A percentile compares a stretch with the other conserved stretches of the same genome.
phyloP scores from a whole-genome alignment of 495 filamentous ascomycete species.

The Penicillium canariense region DNA sequence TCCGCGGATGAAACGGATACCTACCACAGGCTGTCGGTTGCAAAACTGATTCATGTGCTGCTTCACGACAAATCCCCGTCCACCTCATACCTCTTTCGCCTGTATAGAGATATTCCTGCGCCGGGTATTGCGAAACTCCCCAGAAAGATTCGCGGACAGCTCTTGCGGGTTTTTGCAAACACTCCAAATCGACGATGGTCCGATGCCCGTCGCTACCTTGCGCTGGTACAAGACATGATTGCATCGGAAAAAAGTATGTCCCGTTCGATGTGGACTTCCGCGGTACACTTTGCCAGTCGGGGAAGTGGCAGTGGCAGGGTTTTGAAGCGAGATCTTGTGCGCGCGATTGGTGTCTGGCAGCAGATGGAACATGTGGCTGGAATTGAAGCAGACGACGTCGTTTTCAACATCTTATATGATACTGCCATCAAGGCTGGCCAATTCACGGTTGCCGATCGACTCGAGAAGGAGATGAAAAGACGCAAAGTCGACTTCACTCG shows the following conservation, averaged over 20 bases:
- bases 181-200: conserved; percentile 38
- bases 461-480: conserved; percentile 73
- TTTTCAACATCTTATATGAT: conserved; percentile 91
- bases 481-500: conserved; percentile 66
- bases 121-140: conserved; percentile 68
- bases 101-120: conserved; percentile 59
- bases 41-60: conserved; percentile 42
- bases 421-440: conserved; percentile 81
- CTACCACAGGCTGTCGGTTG: conserved; percentile 30
- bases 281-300: conserved; percentile 73
- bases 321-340: conserved; percentile 61
- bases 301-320: conserved; percentile 56
- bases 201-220: conserved; percentile 70
- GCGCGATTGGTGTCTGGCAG: conserved; percentile 78
- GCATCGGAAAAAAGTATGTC: conserved; percentile 60
- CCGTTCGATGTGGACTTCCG: conserved; percentile 72
- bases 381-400: conserved; percentile 62
- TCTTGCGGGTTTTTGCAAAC: conserved; percentile 67
- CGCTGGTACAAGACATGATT: conserved; percentile 80
- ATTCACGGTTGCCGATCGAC: conserved; percentile 75
- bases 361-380: conserved; percentile 78
- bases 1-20: conserved; percentile 17
- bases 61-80: conserved; percentile 37
- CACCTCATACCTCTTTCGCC: conserved; percentile 54
- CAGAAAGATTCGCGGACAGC: conserved; percentile 52